phyloP scores from a whole-genome alignment of 2,329 filamentous ascomycete species.

The Fusarium penzigii region DNA sequence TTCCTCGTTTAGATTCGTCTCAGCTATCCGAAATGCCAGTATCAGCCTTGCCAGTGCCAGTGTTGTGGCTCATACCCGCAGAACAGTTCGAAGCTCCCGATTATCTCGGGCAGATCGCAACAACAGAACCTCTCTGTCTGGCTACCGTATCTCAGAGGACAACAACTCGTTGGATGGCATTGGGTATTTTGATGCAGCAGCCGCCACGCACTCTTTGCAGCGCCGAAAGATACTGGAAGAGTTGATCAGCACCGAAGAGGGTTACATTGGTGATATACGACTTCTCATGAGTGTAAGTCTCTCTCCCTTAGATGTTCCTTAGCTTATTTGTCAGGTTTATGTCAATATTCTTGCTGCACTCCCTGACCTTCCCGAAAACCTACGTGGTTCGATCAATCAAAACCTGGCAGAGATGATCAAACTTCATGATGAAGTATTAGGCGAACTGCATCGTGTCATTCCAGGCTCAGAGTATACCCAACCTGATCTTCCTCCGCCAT shows the following conservation, averaged over 20 bases:
- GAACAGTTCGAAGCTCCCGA: constrained; percentile 50
- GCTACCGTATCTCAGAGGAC: constrained; percentile 64
- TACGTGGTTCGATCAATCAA: constrained; percentile 72
- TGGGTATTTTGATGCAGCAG: constrained; percentile 62
- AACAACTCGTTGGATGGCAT: constrained; percentile 61
- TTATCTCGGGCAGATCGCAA: constrained; percentile 63
- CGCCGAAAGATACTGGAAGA: constrained; percentile 82
- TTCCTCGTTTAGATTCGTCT: constrained; percentile 78
- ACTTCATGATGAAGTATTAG: constrained; percentile 79
- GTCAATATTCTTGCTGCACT: constrained; percentile 73
- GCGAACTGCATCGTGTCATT: constrained; percentile 69
- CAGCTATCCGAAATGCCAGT: constrained; percentile 79
- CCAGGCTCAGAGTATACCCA: constrained; percentile 67
- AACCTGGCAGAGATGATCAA: constrained; percentile 80
- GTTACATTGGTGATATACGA: constrained; percentile 84
- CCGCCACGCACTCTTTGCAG: constrained; percentile 71
- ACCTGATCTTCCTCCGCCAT: constrained; percentile 16
- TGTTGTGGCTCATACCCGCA: constrained; percentile 61
- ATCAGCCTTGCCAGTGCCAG: constrained; percentile 75
- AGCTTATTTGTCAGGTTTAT: constrained; percentile 59
- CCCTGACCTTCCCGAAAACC: constrained; percentile 61
- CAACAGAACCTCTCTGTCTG: constrained; percentile 60
- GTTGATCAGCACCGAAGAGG: constrained; percentile 80
- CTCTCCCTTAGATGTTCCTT: not conserved
- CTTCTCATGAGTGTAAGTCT: constrained; percentile 77